A percentile compares a stretch with the other conserved stretches of the same genome.
phyloP scores from a whole-genome alignment of 805 yeast species.

The Wickerhamomyces pijperi region DNA sequence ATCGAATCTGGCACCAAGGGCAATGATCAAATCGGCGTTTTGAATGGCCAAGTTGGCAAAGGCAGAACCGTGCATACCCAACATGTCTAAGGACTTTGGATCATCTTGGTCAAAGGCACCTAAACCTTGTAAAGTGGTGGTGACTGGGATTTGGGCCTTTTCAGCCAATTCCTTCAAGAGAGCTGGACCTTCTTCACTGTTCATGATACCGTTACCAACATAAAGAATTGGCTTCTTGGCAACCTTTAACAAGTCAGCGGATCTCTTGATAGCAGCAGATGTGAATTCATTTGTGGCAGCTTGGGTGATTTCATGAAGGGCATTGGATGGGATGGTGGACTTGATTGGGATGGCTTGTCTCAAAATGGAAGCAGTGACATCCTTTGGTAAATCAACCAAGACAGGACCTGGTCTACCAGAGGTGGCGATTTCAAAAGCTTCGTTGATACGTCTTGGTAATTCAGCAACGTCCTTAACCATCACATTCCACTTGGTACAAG shows the following conservation, averaged over 20 bases:
- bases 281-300: conserved; percentile 67
- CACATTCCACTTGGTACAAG: conserved; percentile 98
- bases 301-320: conserved; percentile 60
- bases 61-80: conserved; percentile 97
- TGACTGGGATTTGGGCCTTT: conserved; percentile 88
- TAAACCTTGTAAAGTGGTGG: conserved; percentile 87
- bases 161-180: conserved; percentile 77
- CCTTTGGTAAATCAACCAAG: conserved; percentile 93
- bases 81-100: conserved; percentile 84
- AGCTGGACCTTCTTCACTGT: conserved; percentile 69
- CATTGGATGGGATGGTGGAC: conserved; percentile 60
- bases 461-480: conserved; percentile 95
- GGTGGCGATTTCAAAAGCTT: conserved; percentile 94
- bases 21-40: conserved; percentile 84
- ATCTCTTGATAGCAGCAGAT: conserved; percentile 56
- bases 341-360: conserved; percentile 76
- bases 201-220: conserved; percentile 86
- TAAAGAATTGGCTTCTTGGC: conserved; percentile 86
- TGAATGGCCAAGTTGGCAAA: conserved; percentile 94
- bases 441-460: conserved; percentile 89
- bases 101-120: conserved; percentile 93
- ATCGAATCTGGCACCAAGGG: conserved; percentile 95
- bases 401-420: conserved; percentile 98
- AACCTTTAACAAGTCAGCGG: conserved; percentile 67
- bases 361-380: conserved; percentile 88